Base-by-base conservation (phyloP, 257 asterid species). In the Solanum ahanhuiri region DNA sequence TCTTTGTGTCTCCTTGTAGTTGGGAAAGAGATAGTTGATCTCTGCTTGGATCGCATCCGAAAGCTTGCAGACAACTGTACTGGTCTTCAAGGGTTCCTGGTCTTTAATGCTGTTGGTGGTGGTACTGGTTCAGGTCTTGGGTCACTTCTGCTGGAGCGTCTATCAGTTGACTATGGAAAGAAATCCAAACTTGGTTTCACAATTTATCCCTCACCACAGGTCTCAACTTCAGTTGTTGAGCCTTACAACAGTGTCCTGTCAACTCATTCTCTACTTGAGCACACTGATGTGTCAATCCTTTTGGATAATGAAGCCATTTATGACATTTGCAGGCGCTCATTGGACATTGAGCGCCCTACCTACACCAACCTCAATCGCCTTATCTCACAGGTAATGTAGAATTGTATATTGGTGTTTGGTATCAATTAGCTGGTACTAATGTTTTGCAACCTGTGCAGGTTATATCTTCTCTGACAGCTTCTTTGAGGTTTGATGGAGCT, bases 21-120 rank as follows among this genome's bases (percentile, higher is more conserved):
- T 87, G 89, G 89, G 63, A 87, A 87, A 79, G 87, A 87, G 85
- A 87, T 87, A 73, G 89, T 87, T 22, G 85, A 87, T 60, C 89
- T 87, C 6, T 87, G 87, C 84, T 39, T 83, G 85, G 87, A 87
- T 41, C 71, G 85, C 22, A 87, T 87, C 28, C 60, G 89, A 0
- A 87, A 87, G 87, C 89, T 87, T 25, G 87, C 89, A 9, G 87
- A 87, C 66, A 87, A 87, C 72, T 87, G 89, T 58, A 87, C 87
- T 39, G 89, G 87, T 67, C 89, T 87, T 37, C 89, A 83, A 58
- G 89, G 89, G 4, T 87, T 87, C 15, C 17, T 83, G 30, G 82
- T 87, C 28, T 87, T 60, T 81, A 85, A 87, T 64, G 89, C 87
- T 12, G 89, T 87, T 34, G 82, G 87, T 33, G 89, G 89, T 83